Conservation (phyloP, 2,329 filamentous ascomycete genomes). For the Colletotrichum zoysiae region DNA sequence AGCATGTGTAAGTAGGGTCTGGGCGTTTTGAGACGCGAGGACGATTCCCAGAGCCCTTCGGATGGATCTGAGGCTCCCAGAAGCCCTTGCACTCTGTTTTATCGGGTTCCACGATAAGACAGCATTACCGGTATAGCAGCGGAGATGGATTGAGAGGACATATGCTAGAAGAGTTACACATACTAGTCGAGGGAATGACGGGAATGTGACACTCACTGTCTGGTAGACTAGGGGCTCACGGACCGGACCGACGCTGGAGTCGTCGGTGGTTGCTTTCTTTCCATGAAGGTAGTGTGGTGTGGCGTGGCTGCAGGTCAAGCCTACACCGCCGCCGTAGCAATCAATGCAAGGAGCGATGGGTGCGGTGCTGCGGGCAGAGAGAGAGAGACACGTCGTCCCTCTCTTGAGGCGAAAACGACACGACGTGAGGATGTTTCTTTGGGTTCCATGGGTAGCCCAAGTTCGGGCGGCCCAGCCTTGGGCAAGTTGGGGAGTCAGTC, state of each 20-base stretch:
- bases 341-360: neutral
- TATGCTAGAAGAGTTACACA: neutral
- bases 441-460: slow-evolving; percentile 19
- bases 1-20: slow-evolving; percentile 19
- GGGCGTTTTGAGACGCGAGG: slow-evolving; percentile 28
- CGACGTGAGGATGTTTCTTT: slow-evolving; percentile 4
- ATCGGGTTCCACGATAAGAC: neutral
- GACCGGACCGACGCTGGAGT: slow-evolving; percentile 5
- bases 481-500: neutral
- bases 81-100: neutral
- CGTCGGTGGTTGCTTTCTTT: neutral
- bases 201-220: neutral
- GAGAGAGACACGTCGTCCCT: slow-evolving; percentile 11
- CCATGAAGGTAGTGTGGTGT: neutral
- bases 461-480: slow-evolving; percentile 6
- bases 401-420: neutral
- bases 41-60: neutral
- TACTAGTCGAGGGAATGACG: neutral
- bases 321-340: slow-evolving; percentile 10
- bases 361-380: neutral
- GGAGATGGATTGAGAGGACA: neutral
- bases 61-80: neutral
- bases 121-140: neutral
- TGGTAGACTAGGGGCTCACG: neutral
- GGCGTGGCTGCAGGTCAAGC: neutral